Evolutionary conservation across 768 basidiomycete species (phyloP), one percentile per base, ranked within the genome.

Genomic region (Suillus placidus): DNA sequence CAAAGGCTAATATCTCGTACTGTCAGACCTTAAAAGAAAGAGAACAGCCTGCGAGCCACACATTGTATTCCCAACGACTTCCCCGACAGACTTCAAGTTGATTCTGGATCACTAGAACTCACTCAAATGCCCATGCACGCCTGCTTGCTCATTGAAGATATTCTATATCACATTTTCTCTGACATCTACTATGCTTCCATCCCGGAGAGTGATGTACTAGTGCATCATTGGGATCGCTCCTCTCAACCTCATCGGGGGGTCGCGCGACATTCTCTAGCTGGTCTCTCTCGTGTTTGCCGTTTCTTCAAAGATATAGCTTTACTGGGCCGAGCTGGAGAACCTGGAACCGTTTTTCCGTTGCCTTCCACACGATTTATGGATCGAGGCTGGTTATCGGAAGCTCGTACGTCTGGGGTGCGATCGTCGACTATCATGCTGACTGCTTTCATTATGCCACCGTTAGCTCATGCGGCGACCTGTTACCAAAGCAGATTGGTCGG

Each of bases 301-400:
- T 30, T 64, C 18, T 72, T 72, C 66, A 72, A 57, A 30, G 64
- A 66, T 0, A 58, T 62, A 6, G 73, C 71, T 3, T 23, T 74
- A 12, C 4, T 74, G 63, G 71, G 47, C 47, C 2, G 47, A 68
- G 35, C 62, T 74, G 43, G 38, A 56, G 2, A 61, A 63, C 55
- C 10, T 71, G n/a, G 32, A 65, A 7, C 72, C 70, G 10, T 54
- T 71, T 8, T 43, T 73, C 26, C 45, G 49, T 30, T 71, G 67
- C 32, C 57, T 72, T 13, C 68, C 67, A 4, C 20, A n/a, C 40
- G 30, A 56, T 45, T 63, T 54, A 14, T 43, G 63, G 62, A 37
- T 1, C 16, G 2, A 9, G 54, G 35, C 32, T 9, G 5, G 16
- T 10, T 2, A 18, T 20, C 32, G 4, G 54, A 18, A n/a, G 54